These are phyloP conservation scores for Aspergillus fischeri DNA, from an alignment of 2,329 filamentous ascomycete genomes.

Conservation along the genomic window DNA sequence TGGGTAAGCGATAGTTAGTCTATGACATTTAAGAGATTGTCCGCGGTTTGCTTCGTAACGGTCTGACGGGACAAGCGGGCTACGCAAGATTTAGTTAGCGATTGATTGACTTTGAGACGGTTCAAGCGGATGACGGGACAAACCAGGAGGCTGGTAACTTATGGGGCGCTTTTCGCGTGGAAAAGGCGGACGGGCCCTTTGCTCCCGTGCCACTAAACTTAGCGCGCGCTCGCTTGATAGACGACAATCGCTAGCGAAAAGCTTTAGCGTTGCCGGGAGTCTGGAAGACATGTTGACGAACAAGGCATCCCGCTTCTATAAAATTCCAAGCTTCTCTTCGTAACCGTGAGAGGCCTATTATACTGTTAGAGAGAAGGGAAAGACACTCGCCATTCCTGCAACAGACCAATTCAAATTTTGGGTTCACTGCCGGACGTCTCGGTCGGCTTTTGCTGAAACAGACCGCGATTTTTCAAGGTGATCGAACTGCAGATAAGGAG, in stretches of 20 bases:
- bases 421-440: too few relatives aligned
- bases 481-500: neutral
- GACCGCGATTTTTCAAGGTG: neutral
- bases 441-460: too few relatives aligned
- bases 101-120: slow-evolving; percentile 18
- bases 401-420: neutral
- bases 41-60: slow-evolving; percentile 4
- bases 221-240: slow-evolving; percentile 10
- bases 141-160: slow-evolving; percentile 26
- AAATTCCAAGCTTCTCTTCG: neutral
- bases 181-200: slow-evolving; percentile 16
- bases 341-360: neutral
- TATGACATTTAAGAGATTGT: slow-evolving; percentile 7
- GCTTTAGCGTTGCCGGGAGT: slow-evolving; percentile 5
- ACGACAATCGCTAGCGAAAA: slow-evolving; percentile 8
- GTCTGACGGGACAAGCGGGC: slow-evolving; percentile 8
- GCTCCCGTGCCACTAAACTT: slow-evolving; percentile 17
- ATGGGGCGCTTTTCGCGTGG: slow-evolving; percentile 23
- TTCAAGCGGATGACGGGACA: slow-evolving; percentile 14
- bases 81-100: slow-evolving; percentile 6
- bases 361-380: neutral
- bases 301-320: neutral
- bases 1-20: neutral
- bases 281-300: neutral
- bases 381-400: neutral